Evolutionary conservation across 306 rosid genomes (phyloP).

Genomic region (Malus fusca): DNA sequence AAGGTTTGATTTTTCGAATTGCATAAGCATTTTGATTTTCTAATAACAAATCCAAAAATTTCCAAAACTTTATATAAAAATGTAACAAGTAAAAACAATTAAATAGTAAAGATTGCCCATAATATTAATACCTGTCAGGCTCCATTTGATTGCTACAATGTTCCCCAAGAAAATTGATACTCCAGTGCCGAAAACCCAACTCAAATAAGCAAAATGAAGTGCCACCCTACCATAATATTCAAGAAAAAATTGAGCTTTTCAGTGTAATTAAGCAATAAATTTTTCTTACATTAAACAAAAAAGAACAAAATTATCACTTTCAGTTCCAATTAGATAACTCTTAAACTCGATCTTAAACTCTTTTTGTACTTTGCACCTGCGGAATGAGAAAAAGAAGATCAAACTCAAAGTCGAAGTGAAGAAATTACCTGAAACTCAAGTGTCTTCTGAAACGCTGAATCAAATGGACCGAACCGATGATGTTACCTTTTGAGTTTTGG

Average conservation of each 20-base stretch:
- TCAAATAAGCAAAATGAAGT: background rate
- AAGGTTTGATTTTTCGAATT: background rate
- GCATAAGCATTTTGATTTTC: background rate
- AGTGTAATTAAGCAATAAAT: background rate
- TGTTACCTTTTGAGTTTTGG: background rate
- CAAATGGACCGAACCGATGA: background rate
- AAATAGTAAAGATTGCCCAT: background rate
- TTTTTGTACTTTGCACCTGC: background rate
- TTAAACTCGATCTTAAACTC: too few species aligned
- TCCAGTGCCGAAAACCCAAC: background rate
- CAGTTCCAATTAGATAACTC: background rate
- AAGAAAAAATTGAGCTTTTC: background rate
- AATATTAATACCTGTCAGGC: slow-evolving; percentile 29
- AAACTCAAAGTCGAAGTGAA: background rate
- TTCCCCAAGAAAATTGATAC: background rate
- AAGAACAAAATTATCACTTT: background rate
- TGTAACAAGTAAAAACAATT: background rate
- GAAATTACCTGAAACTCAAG: background rate
- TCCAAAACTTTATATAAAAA: background rate
- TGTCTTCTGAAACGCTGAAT: background rate
- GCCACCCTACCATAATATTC: background rate
- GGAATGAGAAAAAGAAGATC: background rate
- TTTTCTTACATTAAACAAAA: background rate
- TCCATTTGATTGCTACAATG: slow-evolving; percentile 26
- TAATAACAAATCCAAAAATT: background rate